Conservation (phyloP, 257 asterid genomes). For the Ballota nigra region DNA sequence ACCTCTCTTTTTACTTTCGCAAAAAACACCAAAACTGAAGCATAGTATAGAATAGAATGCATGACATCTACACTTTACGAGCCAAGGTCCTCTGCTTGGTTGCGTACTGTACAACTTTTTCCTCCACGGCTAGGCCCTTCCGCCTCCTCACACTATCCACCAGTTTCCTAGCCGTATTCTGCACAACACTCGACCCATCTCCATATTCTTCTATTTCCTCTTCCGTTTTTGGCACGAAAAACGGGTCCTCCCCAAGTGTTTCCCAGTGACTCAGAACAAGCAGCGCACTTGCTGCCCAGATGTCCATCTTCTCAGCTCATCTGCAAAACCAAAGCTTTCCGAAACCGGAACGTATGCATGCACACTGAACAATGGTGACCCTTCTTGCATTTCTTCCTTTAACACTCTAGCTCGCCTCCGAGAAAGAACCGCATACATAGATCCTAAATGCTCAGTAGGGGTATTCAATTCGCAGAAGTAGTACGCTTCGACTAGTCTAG, state of each 20-base stretch:
- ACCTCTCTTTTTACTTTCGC: no score
- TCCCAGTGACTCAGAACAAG: constrained; percentile 93
- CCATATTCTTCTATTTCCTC: constrained; percentile 88
- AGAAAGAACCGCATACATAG: constrained; percentile 82
- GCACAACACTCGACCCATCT: constrained; percentile 66
- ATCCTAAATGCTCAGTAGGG: constrained; percentile 78
- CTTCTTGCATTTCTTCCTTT: constrained; percentile 98
- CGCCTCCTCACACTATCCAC: constrained; percentile 74
- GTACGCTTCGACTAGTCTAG: constrained; percentile 79
- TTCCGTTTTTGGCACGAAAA: constrained; percentile 82
- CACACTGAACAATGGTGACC: constrained; percentile 79
- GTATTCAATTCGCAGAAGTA: constrained; percentile 87
- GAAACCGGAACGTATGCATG: constrained; percentile 89
- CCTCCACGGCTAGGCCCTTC: constrained; percentile 81
- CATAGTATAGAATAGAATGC: no score
- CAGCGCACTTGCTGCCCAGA: constrained; percentile 84
- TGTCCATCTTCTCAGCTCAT: constrained; percentile 88
- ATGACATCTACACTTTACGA: constrained; percentile 60
- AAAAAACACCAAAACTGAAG: no score
- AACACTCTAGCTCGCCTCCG: constrained; percentile 78
- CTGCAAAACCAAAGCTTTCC: constrained; percentile 92
- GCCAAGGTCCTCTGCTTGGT: constrained; percentile 88
- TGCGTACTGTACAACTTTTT: constrained; percentile 51
- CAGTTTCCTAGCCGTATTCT: constrained; percentile 73
- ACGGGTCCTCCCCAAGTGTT: constrained; percentile 69